Base-by-base conservation (phyloP, 192 early-diverging fungal species). In the Coemansia sp. region DNA sequence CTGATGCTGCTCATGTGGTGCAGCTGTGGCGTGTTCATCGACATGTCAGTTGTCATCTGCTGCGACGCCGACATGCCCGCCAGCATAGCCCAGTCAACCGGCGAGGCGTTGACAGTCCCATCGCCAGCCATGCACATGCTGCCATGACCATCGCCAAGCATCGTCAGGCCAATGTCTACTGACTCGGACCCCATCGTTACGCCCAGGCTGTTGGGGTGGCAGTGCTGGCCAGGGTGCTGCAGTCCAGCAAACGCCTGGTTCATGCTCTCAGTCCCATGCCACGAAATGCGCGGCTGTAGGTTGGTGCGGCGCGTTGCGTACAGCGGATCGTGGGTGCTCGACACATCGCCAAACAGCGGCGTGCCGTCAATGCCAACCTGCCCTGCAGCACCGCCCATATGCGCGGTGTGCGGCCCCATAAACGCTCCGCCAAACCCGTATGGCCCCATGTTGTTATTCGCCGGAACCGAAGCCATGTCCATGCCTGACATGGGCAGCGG, bases 241-340 rank as follows among this genome's bases (percentile, higher is more conserved):
- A 68, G 14, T 27, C 57, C 62, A 48, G 64, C 59, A 49, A 81
- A 73, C 2, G 72, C 72, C 55, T 81, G 78, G 12, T 55, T 62
- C 60, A 81, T 62, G 57, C 68, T 81, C 24, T 81, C 78, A 14
- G 78, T 43, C 3, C 78, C 78, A 41, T 81, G 78, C 78, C 78
- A 81, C 59, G 78, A 81, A 22, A 81, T 60, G 47, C 78, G 62
- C 24, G 78, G 67, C 59, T 56, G 72, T 58, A 66, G 21, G 57
- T 71, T 66, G 6, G 64, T 53, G 25, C 78, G 78, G n/a, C 72
- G 69, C 6, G 59, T 23, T 14, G 50, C 66, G 22, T 69, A 81
- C 21, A 72, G 48, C 21, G 57, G 48, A 22, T 70, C 72, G 23
- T 53, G 60, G 59, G 32, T 51, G 52, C 53, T 69, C 8, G 51